Evolutionary conservation across 352 stramenopile genomes (phyloP).

Genomic region (Phytophthora brassicae): DNA sequence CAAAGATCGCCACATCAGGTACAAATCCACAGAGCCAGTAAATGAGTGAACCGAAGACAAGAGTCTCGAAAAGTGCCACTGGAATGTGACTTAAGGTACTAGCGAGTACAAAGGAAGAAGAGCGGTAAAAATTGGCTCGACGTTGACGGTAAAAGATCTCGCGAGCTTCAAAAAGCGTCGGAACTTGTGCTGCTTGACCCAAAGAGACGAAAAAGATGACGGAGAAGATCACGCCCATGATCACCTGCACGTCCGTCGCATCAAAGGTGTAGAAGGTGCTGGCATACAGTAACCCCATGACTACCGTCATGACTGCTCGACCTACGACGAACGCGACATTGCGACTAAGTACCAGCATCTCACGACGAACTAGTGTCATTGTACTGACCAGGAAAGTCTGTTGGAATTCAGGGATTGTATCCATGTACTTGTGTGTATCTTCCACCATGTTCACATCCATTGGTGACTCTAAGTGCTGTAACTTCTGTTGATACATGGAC

Average conservation of each 20-base stretch:
- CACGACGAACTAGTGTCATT: slow-evolving; percentile 39
- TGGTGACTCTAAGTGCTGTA: slow-evolving; percentile 25
- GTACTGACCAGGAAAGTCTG: slow-evolving; percentile 33
- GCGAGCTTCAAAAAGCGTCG: slow-evolving; percentile 75
- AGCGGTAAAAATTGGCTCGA: slow-evolving; percentile 50
- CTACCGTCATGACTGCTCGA: slow-evolving; percentile 40
- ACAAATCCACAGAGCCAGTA: slow-evolving; percentile 80
- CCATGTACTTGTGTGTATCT: slow-evolving; percentile 76
- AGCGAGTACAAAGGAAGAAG: slow-evolving; percentile 69
- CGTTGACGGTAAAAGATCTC: slow-evolving; percentile 48
- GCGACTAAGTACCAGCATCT: slow-evolving; percentile 54
- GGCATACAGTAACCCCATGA: slow-evolving; percentile 49
- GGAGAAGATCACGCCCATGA: slow-evolving; percentile 84
- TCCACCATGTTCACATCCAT: slow-evolving; percentile 15
- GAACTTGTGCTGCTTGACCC: slow-evolving; percentile 69
- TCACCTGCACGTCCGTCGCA: slow-evolving; percentile 36
- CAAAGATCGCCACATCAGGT: slow-evolving; percentile 30
- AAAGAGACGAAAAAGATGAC: slow-evolving; percentile 77
- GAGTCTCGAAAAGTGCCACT: slow-evolving; percentile 53
- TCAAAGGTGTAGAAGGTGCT: slow-evolving; percentile 50
- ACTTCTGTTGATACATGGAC: slow-evolving; percentile 11
- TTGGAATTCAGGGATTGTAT: slow-evolving; percentile 50
- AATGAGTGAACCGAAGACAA: slow-evolving; percentile 77
- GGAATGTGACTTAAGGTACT: slow-evolving; percentile 39
- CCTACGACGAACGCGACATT: slow-evolving; percentile 44